Evolutionary conservation across 2,329 filamentous ascomycete genomes (phyloP), one percentile per base, ranked within the genome.

Genomic region (Curvularia eragrostidis): DNA sequence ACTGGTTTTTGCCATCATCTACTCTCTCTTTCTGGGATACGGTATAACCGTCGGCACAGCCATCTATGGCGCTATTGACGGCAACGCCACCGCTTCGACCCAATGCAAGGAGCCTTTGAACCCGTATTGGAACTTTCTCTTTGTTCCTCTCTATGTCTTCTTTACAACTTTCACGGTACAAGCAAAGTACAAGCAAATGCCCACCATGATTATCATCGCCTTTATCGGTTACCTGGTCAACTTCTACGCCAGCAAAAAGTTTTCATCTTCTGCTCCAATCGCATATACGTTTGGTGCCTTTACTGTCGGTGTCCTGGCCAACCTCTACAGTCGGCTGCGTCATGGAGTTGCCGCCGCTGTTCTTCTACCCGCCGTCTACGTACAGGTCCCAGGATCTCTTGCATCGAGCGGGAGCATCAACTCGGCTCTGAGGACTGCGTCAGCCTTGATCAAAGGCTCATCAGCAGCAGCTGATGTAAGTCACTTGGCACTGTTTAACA

Each of bases 271-370:
- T 65, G 85, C 86, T 0, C 90, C 92, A 58, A 87, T 95, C 23
- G 87, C 88, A 36, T 91, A 89, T 74, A 91, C 90, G 38, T 82
- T 94, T 6, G 90, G 90, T 36, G 90, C 91, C 0, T 84, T 95
- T 53, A 84, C 86, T 1, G 85, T 95, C 13, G 91, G 91, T 8
- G 84, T 93, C 24, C 78, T 93, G 51, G 91, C 90, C 1, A 95
- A 95, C 66, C 70, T 93, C 3, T 94, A 94, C 78, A 89, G 88
- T 23, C 84, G 91, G 4, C 70, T 87, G 10, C 84, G 86, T 12
- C 80, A 83, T 7, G 80, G 84, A 51, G 75, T 83, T 15, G 82
- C 71, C 13, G 71, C 71, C 38, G 69, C 71, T 13, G 71, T 73
- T 5, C 67, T 73, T 8, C 57, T 73, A 9, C 71, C 71, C 24